These are phyloP conservation scores for Phycomyces nitens DNA, from an alignment of 192 early-diverging fungal genomes.

Conservation along the genomic window DNA sequence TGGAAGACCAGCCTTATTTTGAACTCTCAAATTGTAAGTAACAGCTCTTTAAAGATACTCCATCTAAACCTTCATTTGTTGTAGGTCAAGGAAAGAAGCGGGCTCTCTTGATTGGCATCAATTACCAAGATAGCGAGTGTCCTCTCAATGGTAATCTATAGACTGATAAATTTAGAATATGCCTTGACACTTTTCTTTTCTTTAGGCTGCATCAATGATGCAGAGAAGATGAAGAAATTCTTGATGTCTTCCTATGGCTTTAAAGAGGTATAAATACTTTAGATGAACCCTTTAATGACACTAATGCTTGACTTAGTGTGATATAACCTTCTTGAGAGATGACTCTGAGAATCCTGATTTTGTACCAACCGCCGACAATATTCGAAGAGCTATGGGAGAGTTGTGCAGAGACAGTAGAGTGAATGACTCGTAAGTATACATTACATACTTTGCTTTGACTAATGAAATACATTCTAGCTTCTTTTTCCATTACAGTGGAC, in stretches of 20 bases:
- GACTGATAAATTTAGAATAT: too few relatives aligned
- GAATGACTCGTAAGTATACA: conserved; percentile 60
- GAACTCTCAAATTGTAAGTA: neutral
- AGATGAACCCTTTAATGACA: too few relatives aligned
- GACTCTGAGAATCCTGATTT: conserved; percentile 60
- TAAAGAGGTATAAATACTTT: conserved; percentile 35
- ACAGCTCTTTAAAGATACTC: too few relatives aligned
- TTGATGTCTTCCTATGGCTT: conserved; percentile 65
- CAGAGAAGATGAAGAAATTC: conserved; percentile 72
- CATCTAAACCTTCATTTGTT: neutral
- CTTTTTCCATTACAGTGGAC: conserved; percentile 82
- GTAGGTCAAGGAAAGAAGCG: conserved; percentile 61
- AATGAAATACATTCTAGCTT: too few relatives aligned
- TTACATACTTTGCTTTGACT: neutral
- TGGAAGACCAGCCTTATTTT: neutral
- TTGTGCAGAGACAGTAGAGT: conserved; percentile 64
- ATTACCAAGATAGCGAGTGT: conserved; percentile 68
- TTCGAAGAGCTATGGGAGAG: conserved; percentile 73
- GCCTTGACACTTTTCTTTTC: neutral
- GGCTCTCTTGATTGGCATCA: conserved; percentile 90
- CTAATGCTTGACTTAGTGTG: conserved; percentile 24
- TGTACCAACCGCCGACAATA: conserved; percentile 70
- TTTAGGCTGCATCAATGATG: conserved; percentile 80
- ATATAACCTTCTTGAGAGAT: conserved; percentile 76
- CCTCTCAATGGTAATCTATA: conserved; percentile 43